Conservation (phyloP, 2,329 filamentous ascomycete species). For the Amauroascus verrucosus region DNA sequence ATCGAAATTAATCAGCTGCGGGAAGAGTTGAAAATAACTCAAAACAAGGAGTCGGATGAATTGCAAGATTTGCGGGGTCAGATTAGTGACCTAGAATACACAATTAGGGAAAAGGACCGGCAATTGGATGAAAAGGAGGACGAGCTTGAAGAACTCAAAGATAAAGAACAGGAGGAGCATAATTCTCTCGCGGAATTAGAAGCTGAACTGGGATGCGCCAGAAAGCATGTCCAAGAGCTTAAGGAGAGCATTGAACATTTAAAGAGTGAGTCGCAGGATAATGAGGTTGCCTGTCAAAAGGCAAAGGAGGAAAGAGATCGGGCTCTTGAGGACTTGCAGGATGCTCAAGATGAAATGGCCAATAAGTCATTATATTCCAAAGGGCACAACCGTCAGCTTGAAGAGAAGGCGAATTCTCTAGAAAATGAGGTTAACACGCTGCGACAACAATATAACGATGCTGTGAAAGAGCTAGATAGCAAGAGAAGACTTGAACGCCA, state of each 20-base stretch:
- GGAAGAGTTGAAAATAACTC: constrained; percentile 49
- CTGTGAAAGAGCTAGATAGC: constrained; percentile 37
- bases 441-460: constrained; percentile 36
- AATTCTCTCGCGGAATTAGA: constrained; percentile 39
- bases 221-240: constrained; percentile 36
- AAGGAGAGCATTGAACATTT: constrained; percentile 34
- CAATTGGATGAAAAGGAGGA: constrained; percentile 64
- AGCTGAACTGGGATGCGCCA: constrained; percentile 40
- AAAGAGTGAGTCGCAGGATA: constrained; percentile 29
- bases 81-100: constrained; percentile 64
- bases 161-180: constrained; percentile 35
- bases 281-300: constrained; percentile 38
- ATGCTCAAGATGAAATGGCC: constrained; percentile 64
- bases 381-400: constrained; percentile 62
- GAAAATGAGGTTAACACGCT: constrained; percentile 54
- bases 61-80: constrained; percentile 61
- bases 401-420: constrained; percentile 57
- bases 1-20: constrained; percentile 30
- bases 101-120: constrained; percentile 65
- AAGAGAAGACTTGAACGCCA: constrained; percentile 34
- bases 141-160: constrained; percentile 57
- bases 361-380: constrained; percentile 70
- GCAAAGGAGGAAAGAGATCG: constrained; percentile 44
- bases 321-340: constrained; percentile 47
- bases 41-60: constrained; percentile 46